Evolutionary conservation across 345 rosid species (phyloP), one percentile per base, ranked within the genome.

Genomic region (Toxicodendron radicans): DNA sequence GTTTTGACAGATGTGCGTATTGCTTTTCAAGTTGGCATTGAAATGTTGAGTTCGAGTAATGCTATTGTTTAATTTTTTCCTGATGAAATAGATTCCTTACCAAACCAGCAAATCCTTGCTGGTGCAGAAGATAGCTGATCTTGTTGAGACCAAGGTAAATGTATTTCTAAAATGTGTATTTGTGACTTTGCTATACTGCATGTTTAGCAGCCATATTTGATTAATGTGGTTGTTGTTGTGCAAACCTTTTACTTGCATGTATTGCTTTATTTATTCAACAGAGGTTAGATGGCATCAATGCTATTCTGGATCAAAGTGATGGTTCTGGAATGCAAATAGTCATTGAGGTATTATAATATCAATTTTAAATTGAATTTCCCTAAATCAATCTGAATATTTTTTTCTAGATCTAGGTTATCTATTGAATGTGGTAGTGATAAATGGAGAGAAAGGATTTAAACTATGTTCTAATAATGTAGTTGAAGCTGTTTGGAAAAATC

Each of bases 261-360:
- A 51, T 51, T 51, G 54, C 43, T 65, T 71, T 62, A 16, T 67
- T n/a, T 52, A 52, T 66, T 76, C 48, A 71, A 56, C 87, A 94
- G 97, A 88, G 68, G 78, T 84, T 95, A 75, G 99, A 95, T 76
- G 99, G 99, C 61, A 87, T 95, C 38, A 88, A 85, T 83, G 99
- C 91, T 82, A 95, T 95, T 61, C 94, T 97, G 23, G 99, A 95
- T 79, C 98, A 95, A 82, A 95, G 99, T 81, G 99, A 95, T 73
- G 93, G 98, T 32, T 75, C 87, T 75, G 99, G 98, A 73, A 91
- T 95, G 97, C 97, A 97, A n/a, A 74, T 92, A 75, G 98, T 92
- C 51, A 87, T 95, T 81, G 99, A 95, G 98, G 99, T 92, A 86
- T 67, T 21, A 20, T 51, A 71, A 32, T 75, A 41, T 48, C 13